Conservation (phyloP, 257 asterid genomes). For the Handroanthus guayacan region DNA sequence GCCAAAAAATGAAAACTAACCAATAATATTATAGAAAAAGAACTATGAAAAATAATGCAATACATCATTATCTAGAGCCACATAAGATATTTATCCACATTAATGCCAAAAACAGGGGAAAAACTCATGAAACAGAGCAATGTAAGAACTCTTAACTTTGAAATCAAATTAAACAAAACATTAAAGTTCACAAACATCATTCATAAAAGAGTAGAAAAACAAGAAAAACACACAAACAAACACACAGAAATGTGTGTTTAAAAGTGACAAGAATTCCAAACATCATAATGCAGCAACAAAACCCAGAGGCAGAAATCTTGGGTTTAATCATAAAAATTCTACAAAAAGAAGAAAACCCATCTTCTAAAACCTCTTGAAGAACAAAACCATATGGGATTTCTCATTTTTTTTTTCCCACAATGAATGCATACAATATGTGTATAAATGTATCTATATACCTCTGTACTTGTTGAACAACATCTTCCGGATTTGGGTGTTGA, state of each 20-base stretch:
- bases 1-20: not conserved
- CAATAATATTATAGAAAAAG: not conserved
- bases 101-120: conserved; percentile 39
- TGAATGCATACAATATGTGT: not conserved
- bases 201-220: not conserved
- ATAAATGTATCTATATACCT: conserved; percentile 46
- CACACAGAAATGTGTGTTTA: not conserved
- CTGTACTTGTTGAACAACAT: conserved; percentile 72
- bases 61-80: conserved; percentile 5
- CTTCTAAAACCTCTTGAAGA: conserved; percentile 15
- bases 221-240: not conserved
- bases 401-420: conserved; percentile 19
- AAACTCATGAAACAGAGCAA: conserved; percentile 32
- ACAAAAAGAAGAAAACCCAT: conserved; percentile 35
- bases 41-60: not conserved
- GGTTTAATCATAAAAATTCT: not conserved
- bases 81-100: conserved; percentile 36
- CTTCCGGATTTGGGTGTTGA: conserved; percentile 96
- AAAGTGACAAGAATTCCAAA: not conserved
- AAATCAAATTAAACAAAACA: conserved; percentile 1
- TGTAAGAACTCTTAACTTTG: conserved; percentile 28
- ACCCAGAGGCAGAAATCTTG: conserved; percentile 34
- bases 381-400: conserved; percentile 32
- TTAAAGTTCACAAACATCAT: conserved; percentile 12
- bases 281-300: conserved; percentile 17